Percentiles rank a stretch among this genome's conserved stretches.
Evolutionary conservation across 129 eudicot species (phyloP).

Genomic region (Heracleum sosnowskyi): DNA sequence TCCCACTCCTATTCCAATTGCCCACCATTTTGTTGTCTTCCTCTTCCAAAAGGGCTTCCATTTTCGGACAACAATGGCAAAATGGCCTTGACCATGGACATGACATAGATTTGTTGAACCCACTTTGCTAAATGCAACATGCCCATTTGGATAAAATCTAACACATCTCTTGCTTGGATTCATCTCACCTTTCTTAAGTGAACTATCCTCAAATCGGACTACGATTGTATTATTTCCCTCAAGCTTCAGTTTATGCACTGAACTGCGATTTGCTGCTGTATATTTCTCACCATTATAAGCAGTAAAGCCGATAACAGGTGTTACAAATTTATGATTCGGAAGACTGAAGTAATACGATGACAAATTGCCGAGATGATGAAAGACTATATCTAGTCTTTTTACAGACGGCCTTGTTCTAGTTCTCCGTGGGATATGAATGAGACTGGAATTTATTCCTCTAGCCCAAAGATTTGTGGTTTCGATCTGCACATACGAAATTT

Average conservation of each 20-base stretch:
- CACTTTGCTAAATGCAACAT: conserved; percentile 41
- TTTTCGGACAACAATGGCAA: conserved; percentile 42
- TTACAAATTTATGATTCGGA: conserved; percentile 45
- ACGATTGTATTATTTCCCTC: conserved; percentile 29
- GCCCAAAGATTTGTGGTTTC: conserved; percentile 44
- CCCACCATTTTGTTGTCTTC: conserved; percentile 42
- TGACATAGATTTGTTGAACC: conserved; percentile 26
- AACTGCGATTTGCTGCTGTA: conserved; percentile 3
- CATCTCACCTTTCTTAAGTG: background rate
- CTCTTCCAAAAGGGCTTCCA: background rate
- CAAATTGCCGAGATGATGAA: conserved; percentile 63
- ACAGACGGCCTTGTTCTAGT: conserved; percentile 42
- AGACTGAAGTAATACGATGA: conserved; percentile 54
- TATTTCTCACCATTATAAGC: conserved; percentile 36
- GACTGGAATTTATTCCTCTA: conserved; percentile 48
- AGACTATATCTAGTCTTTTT: conserved; percentile 46
- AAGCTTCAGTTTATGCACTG: conserved; percentile 23
- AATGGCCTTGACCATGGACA: conserved; percentile 53
- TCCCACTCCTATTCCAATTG: conserved; percentile 44
- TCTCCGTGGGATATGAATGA: conserved; percentile 54
- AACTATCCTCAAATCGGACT: conserved; percentile 34
- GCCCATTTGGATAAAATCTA: conserved; percentile 42
- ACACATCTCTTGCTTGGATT: conserved; percentile 30
- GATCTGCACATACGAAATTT: conserved; percentile 43
- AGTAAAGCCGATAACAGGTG: conserved; percentile 55